Evolutionary conservation across 2,329 filamentous ascomycete species (phyloP), one percentile per base, ranked within the genome.

Genomic region (Neophaeococcomyces aloes): DNA sequence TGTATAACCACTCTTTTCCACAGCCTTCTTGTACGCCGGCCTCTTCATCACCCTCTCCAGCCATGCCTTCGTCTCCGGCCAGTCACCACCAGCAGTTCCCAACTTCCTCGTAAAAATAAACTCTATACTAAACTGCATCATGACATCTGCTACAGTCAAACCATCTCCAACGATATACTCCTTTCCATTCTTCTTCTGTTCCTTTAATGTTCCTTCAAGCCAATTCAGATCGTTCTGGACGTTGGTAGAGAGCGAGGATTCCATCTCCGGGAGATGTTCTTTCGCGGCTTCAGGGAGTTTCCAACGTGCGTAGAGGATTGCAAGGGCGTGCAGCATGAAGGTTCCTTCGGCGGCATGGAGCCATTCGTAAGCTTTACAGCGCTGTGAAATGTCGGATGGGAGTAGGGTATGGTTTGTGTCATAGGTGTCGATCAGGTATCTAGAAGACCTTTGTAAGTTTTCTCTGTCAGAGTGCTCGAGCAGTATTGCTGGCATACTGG

Each of bases 341-440:
- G 67, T 69, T 1, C 57, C 69, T 59, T 73, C 68, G 5, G 69
- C 59, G 1, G 69, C 66, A 47, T 70, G 65, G 7, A 70, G 54
- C 63, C 65, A 71, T 54, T 68, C 60, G 6, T 62, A 56, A 5
- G 63, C 58, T 42, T 64, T 60, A 42, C 60, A 55, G 27, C 65
- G 59, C 3, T 58, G 47, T 4, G 55, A 47, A 3, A 56, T 51
- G 39, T 64, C 56, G 4, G 52, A 45, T 2, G 66, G 64, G 5
- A 69, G 54, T 4, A 72, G 50, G 14, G 55, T 57, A 29, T 59
- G 49, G 5, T 56, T 29, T 7, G 53, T 60, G 46, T 71, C 67
- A 54, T 71, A 72, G 1, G 54, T 65, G 37, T 69, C 67, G 55
- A 61, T 65, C 13, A 71, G 57, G 43, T 70, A 71, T 51, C 67